Evolutionary conservation across 768 basidiomycete species (phyloP), one percentile per base, ranked within the genome.

Genomic region (Phaffia tasmanica): DNA sequence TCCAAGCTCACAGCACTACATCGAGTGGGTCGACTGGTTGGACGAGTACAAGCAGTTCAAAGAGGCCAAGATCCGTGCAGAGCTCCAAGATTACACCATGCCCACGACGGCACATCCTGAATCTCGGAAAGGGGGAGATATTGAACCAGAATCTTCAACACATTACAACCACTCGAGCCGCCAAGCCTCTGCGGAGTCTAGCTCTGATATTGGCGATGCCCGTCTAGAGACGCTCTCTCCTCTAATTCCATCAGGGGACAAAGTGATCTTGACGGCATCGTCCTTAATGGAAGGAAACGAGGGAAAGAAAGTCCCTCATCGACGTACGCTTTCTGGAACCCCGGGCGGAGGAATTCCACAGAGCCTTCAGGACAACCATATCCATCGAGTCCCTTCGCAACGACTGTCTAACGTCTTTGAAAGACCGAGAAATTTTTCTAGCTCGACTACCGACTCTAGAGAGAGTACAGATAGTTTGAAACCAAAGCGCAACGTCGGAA

Each of bases 1-100:
- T 32, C 51, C 62, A 63, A 50, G 57, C 18, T 30, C 55, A 29
- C 49, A 63, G n/a, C 72, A 74, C 29, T 77, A 75, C 23, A 76
- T 79, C 63, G 78, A 79, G 64, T 79, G 79, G 79, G 76, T 79
- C 30, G 78, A 79, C 30, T 79, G 78, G 78, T 70, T 78, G 63
- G 79, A 79, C 70, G 76, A 77, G 70, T 79, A 79, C 71, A 74
- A 77, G 57, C 70, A 73, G 69, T 73, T 74, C 73, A 78, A 79
- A 69, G 76, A 78, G 58, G 78, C 75, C 46, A 78, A 78, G 69
- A 74, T 79, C 25, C 60, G 74, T 23, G 74, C 77, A 0, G 79
- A 78, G 57, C 50, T 67, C 19, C n/a, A 67, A 25, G 23, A 47
- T 9, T 67, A 62, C 56, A 25, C 59, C 21, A 67, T 67, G 66